A percentile compares a stretch with the other conserved stretches of the same genome.
These are phyloP conservation scores for Suhomyces xylopsoci DNA, from an alignment of 805 yeast genomes.

Conservation along the genomic window DNA sequence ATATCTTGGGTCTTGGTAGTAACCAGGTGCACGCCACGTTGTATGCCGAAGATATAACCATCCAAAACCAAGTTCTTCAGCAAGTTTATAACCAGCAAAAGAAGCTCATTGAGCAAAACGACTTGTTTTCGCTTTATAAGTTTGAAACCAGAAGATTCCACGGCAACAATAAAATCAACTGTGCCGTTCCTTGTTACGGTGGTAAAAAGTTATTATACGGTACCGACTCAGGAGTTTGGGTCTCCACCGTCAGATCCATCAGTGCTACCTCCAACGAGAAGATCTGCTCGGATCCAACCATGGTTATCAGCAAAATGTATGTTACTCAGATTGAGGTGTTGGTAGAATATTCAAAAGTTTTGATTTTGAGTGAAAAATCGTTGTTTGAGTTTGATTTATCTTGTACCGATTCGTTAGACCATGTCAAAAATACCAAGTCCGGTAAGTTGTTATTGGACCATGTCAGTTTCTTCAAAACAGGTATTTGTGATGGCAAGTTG, in stretches of 20 bases:
- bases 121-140: slow-evolving; percentile 75
- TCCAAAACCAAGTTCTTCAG: slow-evolving; percentile 77
- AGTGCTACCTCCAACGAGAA: slow-evolving; percentile 47
- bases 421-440: slow-evolving; percentile 52
- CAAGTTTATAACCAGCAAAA: slow-evolving; percentile 78
- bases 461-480: slow-evolving; percentile 86
- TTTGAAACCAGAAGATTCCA: slow-evolving; percentile 75
- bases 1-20: slow-evolving; percentile 51
- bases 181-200: slow-evolving; percentile 92
- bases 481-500: slow-evolving; percentile 85
- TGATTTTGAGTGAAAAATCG: slow-evolving; percentile 79
- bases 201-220: slow-evolving; percentile 89
- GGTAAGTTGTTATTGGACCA: slow-evolving; percentile 83
- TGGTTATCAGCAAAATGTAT: slow-evolving; percentile 68
- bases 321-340: slow-evolving; percentile 88
- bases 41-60: slow-evolving; percentile 51
- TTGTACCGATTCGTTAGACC: slow-evolving; percentile 47
- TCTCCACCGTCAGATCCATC: slow-evolving; percentile 64
- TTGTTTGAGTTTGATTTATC: slow-evolving; percentile 70
- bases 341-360: slow-evolving; percentile 82
- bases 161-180: slow-evolving; percentile 72
- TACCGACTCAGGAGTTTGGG: slow-evolving; percentile 86
- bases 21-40: slow-evolving; percentile 53
- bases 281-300: slow-evolving; percentile 67
- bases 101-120: slow-evolving; percentile 65